Conservation (phyloP, 2,329 filamentous ascomycete genomes). For the Colletotrichum theobromicola region DNA sequence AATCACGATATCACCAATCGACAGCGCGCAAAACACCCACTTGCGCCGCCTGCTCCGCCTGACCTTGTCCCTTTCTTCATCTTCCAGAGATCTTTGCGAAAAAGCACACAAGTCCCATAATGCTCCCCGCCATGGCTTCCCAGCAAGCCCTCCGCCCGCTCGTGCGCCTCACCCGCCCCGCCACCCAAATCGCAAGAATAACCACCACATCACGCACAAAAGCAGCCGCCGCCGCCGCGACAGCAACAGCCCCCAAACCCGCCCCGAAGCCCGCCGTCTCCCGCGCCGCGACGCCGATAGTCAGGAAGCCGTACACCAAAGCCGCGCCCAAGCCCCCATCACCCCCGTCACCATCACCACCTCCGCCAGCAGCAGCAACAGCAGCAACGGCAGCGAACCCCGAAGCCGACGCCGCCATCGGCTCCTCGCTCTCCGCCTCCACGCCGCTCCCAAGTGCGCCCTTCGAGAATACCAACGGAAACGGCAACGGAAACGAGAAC, state of each 20-base stretch:
- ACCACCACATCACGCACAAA: not conserved
- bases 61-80: not conserved
- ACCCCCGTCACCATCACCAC: not conserved
- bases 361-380: not conserved
- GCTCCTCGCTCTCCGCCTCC: not conserved
- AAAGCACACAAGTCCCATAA: not conserved
- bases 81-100: not conserved
- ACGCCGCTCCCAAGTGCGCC: not conserved
- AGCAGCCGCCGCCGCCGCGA: not conserved
- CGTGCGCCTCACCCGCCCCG: not conserved
- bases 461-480: not conserved
- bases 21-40: not conserved
- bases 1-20: not conserved
- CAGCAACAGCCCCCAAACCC: not conserved
- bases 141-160: constrained; percentile 13
- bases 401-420: not conserved
- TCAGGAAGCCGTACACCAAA: not conserved
- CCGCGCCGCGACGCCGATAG: not conserved
- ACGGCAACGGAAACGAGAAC: not conserved
- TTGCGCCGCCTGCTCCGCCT: not conserved
- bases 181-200: not conserved
- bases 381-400: not conserved
- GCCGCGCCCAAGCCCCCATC: not conserved
- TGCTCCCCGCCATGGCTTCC: constrained; percentile 7
- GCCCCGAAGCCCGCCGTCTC: not conserved